phyloP scores from a whole-genome alignment of 305 asterid genomes.

The Fraxinus sp. region DNA sequence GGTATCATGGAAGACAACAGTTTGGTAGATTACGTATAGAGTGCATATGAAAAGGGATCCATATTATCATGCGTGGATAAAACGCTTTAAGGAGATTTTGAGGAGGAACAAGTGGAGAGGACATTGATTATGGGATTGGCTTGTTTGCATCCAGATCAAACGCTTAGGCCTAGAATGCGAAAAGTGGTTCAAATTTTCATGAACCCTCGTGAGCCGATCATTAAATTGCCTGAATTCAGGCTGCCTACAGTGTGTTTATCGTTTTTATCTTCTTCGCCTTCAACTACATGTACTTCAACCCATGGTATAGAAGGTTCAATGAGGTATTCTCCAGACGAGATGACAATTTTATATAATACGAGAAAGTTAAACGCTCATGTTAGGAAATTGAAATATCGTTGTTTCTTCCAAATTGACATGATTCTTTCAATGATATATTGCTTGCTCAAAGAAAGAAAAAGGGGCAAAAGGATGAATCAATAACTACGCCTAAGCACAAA shows the following conservation, averaged over 20 bases:
- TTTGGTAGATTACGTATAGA: conserved; percentile 47
- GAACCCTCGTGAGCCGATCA: conserved; percentile 45
- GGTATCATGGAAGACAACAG: conserved; percentile 56
- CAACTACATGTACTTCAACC: background rate
- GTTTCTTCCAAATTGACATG: background rate
- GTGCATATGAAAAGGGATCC: conserved; percentile 32
- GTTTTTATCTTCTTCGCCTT: conserved; percentile 10
- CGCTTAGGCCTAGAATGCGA: conserved; percentile 51
- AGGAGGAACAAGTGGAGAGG: conserved; percentile 35
- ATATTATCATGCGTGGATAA: conserved; percentile 42
- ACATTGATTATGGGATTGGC: conserved; percentile 49
- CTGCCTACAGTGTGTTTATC: conserved; percentile 47
- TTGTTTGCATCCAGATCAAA: conserved; percentile 54
- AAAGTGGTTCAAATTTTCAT: conserved; percentile 51
- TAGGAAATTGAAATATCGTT: background rate
- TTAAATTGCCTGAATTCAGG: conserved; percentile 41
- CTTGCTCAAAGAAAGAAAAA: background rate
- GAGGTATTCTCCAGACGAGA: conserved; percentile 33
- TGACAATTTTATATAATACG: conserved; percentile 31
- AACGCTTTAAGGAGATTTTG: conserved; percentile 26
- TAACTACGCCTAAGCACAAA: background rate
- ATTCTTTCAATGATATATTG: background rate
- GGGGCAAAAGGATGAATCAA: background rate
- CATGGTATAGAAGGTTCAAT: background rate
- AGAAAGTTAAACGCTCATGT: background rate